These are phyloP conservation scores for Populus alba DNA, from an alignment of 345 rosid species.

Conservation along the genomic window DNA sequence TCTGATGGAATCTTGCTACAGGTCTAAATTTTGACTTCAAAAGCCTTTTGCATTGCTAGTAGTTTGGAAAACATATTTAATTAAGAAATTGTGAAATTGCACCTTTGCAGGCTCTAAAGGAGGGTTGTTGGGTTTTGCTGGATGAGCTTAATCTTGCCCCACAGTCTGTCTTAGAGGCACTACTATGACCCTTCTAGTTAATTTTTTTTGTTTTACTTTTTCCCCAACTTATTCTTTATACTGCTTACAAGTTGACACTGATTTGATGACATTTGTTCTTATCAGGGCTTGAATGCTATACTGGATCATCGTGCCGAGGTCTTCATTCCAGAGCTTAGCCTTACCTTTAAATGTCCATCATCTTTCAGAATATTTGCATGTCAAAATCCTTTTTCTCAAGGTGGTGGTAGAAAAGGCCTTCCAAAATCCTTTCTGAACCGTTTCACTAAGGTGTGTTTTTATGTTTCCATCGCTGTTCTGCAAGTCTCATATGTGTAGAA, in stretches of 20 bases:
- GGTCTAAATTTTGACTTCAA: conserved; percentile 38
- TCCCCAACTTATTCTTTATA: background rate
- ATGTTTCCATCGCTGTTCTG: background rate
- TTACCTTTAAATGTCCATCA: conserved; percentile 71
- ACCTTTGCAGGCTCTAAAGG: conserved; percentile 74
- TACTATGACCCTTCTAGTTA: background rate
- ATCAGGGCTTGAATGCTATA: conserved; percentile 90
- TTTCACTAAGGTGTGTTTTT: conserved; percentile 68
- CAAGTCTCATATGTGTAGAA: background rate
- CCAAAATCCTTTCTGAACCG: conserved; percentile 94
- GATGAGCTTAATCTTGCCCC: conserved; percentile 99
- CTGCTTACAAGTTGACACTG: background rate
- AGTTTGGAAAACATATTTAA: background rate
- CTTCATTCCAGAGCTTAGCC: conserved; percentile 87
- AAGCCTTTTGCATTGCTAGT: conserved; percentile 7
- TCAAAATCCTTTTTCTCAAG: conserved; percentile 95
- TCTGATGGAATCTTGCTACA: conserved; percentile 92
- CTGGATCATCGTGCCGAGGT: conserved; percentile 96
- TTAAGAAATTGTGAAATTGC: background rate
- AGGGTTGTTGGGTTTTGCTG: conserved; percentile 93
- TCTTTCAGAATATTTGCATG: conserved; percentile 92
- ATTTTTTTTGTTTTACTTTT: background rate
- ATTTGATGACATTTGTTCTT: conserved; percentile 3
- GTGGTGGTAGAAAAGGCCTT: conserved; percentile 98
- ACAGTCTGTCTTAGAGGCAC: conserved; percentile 91